Conservation (phyloP, 176 grass and related monocot species). For the Oropetium thomaeum region DNA sequence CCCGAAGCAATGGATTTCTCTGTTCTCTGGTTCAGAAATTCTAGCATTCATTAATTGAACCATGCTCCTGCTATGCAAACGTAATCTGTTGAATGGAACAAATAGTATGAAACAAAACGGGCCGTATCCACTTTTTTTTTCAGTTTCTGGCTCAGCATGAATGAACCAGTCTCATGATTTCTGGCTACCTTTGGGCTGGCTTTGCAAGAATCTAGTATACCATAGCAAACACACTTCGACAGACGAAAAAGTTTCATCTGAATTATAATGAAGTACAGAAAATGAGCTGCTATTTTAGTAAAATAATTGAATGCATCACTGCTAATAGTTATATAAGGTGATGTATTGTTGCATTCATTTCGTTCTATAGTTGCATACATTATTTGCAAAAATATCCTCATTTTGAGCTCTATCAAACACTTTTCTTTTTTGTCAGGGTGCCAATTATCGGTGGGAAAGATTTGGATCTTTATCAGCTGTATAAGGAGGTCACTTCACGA, state of each 20-base stretch:
- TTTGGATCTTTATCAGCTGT: slow-evolving; percentile 93
- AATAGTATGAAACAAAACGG: background rate
- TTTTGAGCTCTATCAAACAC: slow-evolving; percentile 4
- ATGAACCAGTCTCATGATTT: too few species aligned
- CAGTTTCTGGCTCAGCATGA: too few species aligned
- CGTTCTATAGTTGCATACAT: slow-evolving; percentile 11
- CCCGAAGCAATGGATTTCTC: background rate
- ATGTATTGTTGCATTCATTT: background rate
- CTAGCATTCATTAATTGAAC: background rate
- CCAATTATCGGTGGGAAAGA: slow-evolving; percentile 94
- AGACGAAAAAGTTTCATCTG: background rate
- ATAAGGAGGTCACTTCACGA: slow-evolving; percentile 78
- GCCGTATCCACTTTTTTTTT: too few species aligned
- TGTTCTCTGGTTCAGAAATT: background rate
- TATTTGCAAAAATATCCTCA: slow-evolving; percentile 1
- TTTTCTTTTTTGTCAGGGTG: slow-evolving; percentile 50
- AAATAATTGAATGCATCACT: background rate
- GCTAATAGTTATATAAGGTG: background rate
- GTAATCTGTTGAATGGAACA: background rate
- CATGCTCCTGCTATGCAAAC: background rate
- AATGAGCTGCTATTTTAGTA: background rate
- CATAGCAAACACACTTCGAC: background rate
- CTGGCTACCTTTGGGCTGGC: background rate
- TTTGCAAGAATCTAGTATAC: background rate
- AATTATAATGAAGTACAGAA: background rate